These are phyloP conservation scores for Eucalyptus paniculata DNA, from an alignment of 345 rosid genomes.

Conservation along the genomic window DNA sequence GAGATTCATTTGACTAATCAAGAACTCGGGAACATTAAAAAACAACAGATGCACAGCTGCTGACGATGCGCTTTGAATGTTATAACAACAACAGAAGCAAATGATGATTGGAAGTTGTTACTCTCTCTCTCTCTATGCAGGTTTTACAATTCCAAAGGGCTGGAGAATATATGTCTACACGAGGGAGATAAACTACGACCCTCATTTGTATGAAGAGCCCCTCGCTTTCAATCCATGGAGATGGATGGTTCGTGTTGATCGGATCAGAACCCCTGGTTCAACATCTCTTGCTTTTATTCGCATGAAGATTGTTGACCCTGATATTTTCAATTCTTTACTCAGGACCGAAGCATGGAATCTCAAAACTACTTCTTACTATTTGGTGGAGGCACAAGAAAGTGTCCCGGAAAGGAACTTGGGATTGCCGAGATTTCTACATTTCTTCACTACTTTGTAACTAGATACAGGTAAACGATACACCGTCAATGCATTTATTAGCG, in stretches of 20 bases:
- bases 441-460: slow-evolving; percentile 81
- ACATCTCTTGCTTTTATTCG: neutral
- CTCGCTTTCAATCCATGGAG: slow-evolving; percentile 74
- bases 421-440: slow-evolving; percentile 75
- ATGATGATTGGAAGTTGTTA: neutral
- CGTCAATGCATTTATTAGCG: neutral
- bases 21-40: neutral
- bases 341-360: slow-evolving; percentile 64
- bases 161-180: slow-evolving; percentile 60
- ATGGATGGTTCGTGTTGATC: slow-evolving; percentile 36
- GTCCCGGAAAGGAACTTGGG: slow-evolving; percentile 93
- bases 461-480: slow-evolving; percentile 33
- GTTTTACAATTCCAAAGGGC: slow-evolving; percentile 33
- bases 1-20: neutral
- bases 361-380: slow-evolving; percentile 53
- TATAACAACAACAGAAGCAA: neutral
- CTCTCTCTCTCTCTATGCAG: neutral
- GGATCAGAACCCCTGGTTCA: neutral
- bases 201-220: slow-evolving; percentile 49
- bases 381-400: slow-evolving; percentile 79
- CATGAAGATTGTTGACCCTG: neutral
- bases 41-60: neutral
- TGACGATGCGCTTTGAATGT: neutral
- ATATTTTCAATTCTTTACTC: neutral
- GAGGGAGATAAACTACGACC: slow-evolving; percentile 68